Evolutionary conservation across 352 stramenopile genomes (phyloP).

Genomic region (Thraustochytrium striatum): DNA sequence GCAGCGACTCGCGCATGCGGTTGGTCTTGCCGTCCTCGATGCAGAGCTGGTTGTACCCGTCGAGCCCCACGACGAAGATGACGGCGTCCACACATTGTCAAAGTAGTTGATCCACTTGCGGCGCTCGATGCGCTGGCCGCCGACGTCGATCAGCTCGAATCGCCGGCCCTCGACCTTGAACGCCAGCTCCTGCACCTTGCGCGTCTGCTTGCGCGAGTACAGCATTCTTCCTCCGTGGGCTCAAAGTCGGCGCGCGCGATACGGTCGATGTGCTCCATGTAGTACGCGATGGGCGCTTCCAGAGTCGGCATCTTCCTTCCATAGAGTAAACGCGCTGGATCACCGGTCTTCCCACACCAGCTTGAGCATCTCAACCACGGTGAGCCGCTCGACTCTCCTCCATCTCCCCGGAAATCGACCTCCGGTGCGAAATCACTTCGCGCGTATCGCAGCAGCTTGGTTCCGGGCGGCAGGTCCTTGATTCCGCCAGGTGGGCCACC

Average conservation of each 20-base stretch:
- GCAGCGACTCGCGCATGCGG: conserved; percentile 46
- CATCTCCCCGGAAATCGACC: conserved; percentile 25
- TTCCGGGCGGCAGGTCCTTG: not conserved
- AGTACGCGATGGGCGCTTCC: conserved; percentile 52
- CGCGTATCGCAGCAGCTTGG: conserved; percentile 31
- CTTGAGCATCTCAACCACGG: conserved; percentile 20
- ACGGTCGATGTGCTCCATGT: conserved; percentile 56
- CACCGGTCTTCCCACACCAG: conserved; percentile 36
- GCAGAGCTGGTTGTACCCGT: conserved; percentile 54
- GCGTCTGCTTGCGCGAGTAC: conserved; percentile 56
- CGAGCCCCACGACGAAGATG: conserved; percentile 53
- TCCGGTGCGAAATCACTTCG: not conserved
- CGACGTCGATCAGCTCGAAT: conserved; percentile 51
- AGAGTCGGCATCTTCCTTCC: conserved; percentile 42
- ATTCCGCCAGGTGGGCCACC: conserved; percentile 30
- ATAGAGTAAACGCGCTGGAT: conserved; percentile 24
- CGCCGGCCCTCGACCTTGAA: conserved; percentile 51
- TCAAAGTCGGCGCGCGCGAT: conserved; percentile 52
- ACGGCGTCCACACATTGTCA: conserved; percentile 54
- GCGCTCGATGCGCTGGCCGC: conserved; percentile 51
- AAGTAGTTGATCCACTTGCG: conserved; percentile 55
- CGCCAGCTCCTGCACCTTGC: conserved; percentile 55
- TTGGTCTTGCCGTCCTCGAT: conserved; percentile 52
- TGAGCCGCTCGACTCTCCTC: not conserved
- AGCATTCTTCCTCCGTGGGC: conserved; percentile 58